phyloP scores from a whole-genome alignment of 2,329 filamentous ascomycete species.

The Calonectria pseudoreteaudii region DNA sequence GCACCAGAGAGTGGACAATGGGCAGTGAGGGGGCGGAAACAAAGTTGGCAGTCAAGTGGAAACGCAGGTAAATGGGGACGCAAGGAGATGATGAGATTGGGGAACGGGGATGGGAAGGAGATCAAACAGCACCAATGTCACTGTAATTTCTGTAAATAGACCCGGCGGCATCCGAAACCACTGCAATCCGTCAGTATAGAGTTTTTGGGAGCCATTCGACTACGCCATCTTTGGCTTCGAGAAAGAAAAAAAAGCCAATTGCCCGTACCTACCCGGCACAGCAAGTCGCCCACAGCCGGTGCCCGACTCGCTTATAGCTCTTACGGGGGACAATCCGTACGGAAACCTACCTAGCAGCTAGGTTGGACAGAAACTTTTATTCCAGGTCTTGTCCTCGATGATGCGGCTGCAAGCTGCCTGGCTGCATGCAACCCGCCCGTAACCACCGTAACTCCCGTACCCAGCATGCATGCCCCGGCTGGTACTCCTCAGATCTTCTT shows the following conservation, averaged over 20 bases:
- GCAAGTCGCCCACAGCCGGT: not conserved
- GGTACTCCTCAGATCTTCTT: not conserved
- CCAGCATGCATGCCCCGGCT: not conserved
- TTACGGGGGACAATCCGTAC: not conserved
- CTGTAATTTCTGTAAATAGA: conserved; percentile 11
- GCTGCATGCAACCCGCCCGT: too few species aligned
- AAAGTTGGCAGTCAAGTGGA: conserved; percentile 3
- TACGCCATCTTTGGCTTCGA: conserved; percentile 6
- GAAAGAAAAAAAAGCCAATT: conserved; percentile 1
- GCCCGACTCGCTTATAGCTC: not conserved
- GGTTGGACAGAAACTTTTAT: not conserved
- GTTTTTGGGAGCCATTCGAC: not conserved
- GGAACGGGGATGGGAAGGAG: not conserved
- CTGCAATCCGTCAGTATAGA: not conserved
- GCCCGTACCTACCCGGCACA: not conserved
- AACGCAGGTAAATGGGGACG: conserved; percentile 5
- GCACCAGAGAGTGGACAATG: not conserved
- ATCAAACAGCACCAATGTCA: not conserved
- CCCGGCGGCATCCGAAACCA: conserved; percentile 1
- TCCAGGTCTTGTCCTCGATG: not conserved
- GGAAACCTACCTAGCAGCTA: not conserved
- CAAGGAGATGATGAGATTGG: conserved; percentile 4
- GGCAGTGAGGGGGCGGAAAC: not conserved
- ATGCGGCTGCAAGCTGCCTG: not conserved
- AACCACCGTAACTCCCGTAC: not conserved